Conservation (phyloP, 441 rosid species). For the Adansonia madagascariensis region DNA sequence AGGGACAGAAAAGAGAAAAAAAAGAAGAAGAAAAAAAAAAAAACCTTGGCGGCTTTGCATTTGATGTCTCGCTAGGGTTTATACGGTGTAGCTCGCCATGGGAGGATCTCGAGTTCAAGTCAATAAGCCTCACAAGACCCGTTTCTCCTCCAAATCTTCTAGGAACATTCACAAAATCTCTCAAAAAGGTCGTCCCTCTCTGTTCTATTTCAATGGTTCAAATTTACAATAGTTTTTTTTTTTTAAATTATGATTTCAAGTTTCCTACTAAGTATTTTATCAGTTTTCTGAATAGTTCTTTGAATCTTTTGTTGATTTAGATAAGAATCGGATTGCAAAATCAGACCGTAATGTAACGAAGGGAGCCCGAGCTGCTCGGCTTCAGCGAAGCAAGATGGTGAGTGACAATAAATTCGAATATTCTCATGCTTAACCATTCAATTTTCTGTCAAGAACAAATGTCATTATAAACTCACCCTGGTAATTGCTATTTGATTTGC, state of each 20-base stretch:
- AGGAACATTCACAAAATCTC: constrained; percentile 81
- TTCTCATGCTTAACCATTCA: not conserved
- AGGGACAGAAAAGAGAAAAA: too few relatives aligned
- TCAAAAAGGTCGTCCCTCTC: constrained; percentile 48
- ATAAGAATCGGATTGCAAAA: constrained; percentile 63
- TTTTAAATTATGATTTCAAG: not conserved
- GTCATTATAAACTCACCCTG: constrained; percentile 1
- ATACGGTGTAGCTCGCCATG: constrained; percentile 45
- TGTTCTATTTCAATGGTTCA: not conserved
- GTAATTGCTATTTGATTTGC: constrained; percentile 18
- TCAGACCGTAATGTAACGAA: constrained; percentile 59
- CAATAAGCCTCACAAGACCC: constrained; percentile 84
- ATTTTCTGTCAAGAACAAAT: not conserved
- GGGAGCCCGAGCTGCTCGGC: constrained; percentile 74
- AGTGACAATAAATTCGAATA: constrained; percentile 5
- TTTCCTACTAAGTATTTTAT: not conserved
- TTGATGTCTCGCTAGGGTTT: constrained; percentile 23
- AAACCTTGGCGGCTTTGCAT: not conserved
- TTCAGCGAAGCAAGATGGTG: constrained; percentile 87
- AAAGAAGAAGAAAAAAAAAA: too few relatives aligned
- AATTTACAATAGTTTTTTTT: not conserved
- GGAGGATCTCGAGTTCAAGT: constrained; percentile 81
- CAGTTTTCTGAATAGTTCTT: not conserved
- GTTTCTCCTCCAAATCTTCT: constrained; percentile 78
- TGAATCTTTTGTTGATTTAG: constrained; percentile 39